These are phyloP conservation scores for Boletus sp. DNA, from an alignment of 1,284 basidiomycete genomes.

Conservation along the genomic window DNA sequence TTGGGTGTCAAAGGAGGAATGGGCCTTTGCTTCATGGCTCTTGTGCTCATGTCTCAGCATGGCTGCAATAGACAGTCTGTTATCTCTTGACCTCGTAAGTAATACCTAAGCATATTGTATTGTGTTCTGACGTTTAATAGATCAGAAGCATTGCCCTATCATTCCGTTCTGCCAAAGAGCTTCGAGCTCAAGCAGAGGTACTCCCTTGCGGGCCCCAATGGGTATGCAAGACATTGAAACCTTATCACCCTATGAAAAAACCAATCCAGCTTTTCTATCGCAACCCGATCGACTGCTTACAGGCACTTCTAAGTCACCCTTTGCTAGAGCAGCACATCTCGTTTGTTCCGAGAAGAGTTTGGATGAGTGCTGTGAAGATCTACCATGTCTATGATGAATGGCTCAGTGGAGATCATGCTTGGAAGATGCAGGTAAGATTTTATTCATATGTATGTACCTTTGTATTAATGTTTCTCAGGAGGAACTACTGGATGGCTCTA, in stretches of 20 bases:
- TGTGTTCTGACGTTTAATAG: not conserved
- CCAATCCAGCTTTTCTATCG: not conserved
- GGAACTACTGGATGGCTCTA: not conserved
- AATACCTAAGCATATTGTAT: not conserved
- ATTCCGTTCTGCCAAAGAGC: not conserved
- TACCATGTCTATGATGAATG: not conserved
- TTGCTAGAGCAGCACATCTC: not conserved
- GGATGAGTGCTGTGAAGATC: not conserved
- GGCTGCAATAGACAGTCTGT: not conserved
- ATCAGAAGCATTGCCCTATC: not conserved
- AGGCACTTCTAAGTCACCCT: not conserved
- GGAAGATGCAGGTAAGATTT: not conserved
- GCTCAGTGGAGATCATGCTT: not conserved
- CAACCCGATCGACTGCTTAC: not conserved
- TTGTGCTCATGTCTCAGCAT: not conserved
- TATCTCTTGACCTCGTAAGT: not conserved
- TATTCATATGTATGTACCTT: not conserved
- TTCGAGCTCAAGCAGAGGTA: not conserved
- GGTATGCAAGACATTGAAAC: not conserved
- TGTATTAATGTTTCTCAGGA: not conserved
- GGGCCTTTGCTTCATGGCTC: constrained; percentile 4
- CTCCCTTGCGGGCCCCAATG: not conserved
- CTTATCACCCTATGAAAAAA: not conserved
- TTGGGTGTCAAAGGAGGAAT: too few relatives aligned
- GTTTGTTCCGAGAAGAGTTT: not conserved